phyloP scores from a whole-genome alignment of 495 filamentous ascomycete genomes.

The Copromyces sp. region DNA sequence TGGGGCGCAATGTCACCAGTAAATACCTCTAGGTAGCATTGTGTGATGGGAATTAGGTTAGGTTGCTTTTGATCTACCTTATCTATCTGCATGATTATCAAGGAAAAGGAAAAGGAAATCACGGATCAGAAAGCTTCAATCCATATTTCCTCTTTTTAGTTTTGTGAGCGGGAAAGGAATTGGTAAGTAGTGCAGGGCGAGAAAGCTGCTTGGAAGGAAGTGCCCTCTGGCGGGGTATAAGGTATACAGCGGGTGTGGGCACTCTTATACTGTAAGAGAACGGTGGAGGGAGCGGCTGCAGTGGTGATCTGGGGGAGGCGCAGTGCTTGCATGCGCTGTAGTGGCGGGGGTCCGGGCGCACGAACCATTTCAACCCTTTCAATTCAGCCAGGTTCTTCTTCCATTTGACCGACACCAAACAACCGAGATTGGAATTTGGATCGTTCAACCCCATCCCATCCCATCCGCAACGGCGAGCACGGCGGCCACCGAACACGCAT shows the following conservation, averaged over 20 bases:
- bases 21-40: background rate
- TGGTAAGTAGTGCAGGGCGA: no score
- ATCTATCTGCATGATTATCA: background rate
- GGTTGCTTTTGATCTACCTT: no score
- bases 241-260: background rate
- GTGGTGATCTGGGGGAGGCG: background rate
- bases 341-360: background rate
- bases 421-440: background rate
- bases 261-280: background rate
- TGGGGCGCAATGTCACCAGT: background rate
- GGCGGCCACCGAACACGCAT: no score
- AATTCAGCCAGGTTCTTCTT: background rate
- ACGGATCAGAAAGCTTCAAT: background rate
- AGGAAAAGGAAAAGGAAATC: background rate
- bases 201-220: no score
- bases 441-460: no score
- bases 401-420: background rate
- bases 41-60: no score
- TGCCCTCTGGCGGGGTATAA: no score
- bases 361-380: background rate
- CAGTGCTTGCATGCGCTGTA: background rate
- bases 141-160: no score
- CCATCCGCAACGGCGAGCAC: background rate
- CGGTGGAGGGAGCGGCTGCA: background rate
- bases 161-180: no score